A percentile compares a stretch with the other conserved stretches of the same genome.
Evolutionary conservation across 2,329 filamentous ascomycete genomes (phyloP).

Genomic region (Arthrobotrys pseudoclavata): DNA sequence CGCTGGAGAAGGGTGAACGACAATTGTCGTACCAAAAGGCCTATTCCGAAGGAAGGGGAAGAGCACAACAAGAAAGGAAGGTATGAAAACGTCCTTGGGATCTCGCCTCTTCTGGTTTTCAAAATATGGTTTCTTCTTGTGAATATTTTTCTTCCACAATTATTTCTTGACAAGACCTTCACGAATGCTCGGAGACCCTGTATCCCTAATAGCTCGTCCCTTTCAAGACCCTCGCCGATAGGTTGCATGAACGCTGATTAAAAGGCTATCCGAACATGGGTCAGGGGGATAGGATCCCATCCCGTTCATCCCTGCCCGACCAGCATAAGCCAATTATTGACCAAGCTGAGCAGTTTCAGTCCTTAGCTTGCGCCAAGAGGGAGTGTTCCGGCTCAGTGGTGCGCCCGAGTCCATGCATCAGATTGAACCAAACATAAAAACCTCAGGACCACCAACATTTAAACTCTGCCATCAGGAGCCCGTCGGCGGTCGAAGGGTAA

Average conservation of each 20-base stretch:
- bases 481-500: conserved; percentile 37
- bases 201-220: conserved; percentile 58
- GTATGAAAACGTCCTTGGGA: conserved; percentile 46
- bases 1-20: conserved; percentile 32
- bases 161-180: conserved; percentile 43
- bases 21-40: conserved; percentile 42
- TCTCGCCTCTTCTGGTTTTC: conserved; percentile 41
- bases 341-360: conserved; percentile 58
- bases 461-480: conserved; percentile 45
- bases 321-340: conserved; percentile 55
- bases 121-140: conserved; percentile 60
- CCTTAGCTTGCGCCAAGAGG: conserved; percentile 51
- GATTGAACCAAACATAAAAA: conserved; percentile 51
- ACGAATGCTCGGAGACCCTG: conserved; percentile 38
- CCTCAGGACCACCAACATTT: conserved; percentile 49
- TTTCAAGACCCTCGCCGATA: conserved; percentile 60
- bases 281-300: conserved; percentile 57
- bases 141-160: conserved; percentile 44
- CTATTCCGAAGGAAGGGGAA: conserved; percentile 40
- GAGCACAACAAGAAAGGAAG: conserved; percentile 44
- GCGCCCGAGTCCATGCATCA: conserved; percentile 56
- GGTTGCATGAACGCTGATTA: conserved; percentile 60
- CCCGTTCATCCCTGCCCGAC: conserved; percentile 58
- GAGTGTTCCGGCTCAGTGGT: conserved; percentile 58
- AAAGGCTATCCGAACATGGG: conserved; percentile 60